A percentile compares a stretch with the other conserved stretches of the same genome.
Conservation (phyloP, 2,329 filamentous ascomycete species). For the Aspergillus sp. region DNA sequence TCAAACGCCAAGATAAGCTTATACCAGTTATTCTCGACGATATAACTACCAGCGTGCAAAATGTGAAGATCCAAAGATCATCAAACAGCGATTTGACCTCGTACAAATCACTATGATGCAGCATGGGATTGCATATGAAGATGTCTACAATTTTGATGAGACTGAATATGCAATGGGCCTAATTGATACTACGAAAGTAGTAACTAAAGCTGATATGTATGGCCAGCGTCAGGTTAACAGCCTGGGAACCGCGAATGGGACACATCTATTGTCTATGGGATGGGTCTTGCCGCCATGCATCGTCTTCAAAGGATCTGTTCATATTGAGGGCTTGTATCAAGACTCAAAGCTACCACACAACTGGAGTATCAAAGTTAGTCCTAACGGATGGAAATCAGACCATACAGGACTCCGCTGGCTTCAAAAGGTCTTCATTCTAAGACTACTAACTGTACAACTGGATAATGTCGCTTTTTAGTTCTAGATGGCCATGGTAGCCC, state of each 20-base stretch:
- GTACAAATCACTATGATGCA: conserved; percentile 4
- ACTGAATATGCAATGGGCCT: conserved; percentile 1
- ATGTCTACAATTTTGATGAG: conserved; percentile 7
- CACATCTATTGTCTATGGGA: neutral
- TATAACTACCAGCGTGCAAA: conserved; percentile 1
- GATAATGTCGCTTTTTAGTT: too few relatives aligned
- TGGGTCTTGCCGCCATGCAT: conserved; percentile 1
- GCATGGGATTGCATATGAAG: conserved; percentile 3
- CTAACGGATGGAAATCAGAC: conserved; percentile 32
- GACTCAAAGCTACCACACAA: conserved; percentile 1
- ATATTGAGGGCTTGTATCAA: conserved; percentile 7
- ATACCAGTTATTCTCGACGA: neutral
- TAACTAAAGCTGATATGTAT: conserved; percentile 5
- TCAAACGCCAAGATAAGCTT: neutral
- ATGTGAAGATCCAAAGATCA: conserved; percentile 1
- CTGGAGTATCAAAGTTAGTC: conserved; percentile 5
- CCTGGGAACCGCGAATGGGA: conserved; percentile 5
- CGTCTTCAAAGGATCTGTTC: conserved; percentile 6
- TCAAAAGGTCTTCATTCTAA: conserved; percentile 29
- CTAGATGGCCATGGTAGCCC: too few relatives aligned
- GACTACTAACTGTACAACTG: conserved; percentile 10
- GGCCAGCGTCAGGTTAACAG: conserved; percentile 3
- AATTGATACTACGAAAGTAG: conserved; percentile 1
- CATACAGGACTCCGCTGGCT: too few relatives aligned
- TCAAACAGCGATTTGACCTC: conserved; percentile 4